Base-by-base conservation (phyloP, 1,284 basidiomycete genomes). In the Cutaneotrichosporon sp. region DNA sequence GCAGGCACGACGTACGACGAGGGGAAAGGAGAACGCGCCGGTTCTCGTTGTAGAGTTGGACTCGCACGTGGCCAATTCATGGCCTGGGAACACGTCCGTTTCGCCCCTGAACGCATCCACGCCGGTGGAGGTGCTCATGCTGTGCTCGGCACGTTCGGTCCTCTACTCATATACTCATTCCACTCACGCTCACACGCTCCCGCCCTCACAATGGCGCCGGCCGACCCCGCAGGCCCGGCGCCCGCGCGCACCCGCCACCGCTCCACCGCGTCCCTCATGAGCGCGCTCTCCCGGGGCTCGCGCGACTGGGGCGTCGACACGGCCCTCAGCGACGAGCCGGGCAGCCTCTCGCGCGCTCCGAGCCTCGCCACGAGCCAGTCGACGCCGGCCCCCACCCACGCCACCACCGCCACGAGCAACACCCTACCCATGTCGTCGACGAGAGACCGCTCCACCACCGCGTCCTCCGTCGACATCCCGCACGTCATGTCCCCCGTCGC, bases 141-240 rank as follows among this genome's bases (percentile, higher is more conserved):
- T n/a, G n/a, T n/a, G n/a, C n/a, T n/a, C n/a, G n/a, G n/a, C n/a
- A n/a, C n/a, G n/a, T n/a, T n/a, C n/a, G n/a, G n/a, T n/a, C n/a
- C 7, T 46, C 18, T 29, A 27, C 47, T n/a, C 25, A 7, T 27
- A 11, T 9, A 8, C 25, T 31, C 25, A n/a, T 14, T 50, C 18
- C 45, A 46, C 45, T 46, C 22, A 25, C 22, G 4, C 20, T 46
- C 45, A 25, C 45, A 24, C 16, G 24, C 45, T 25, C 11, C 22
- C 25, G n/a, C n/a, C n/a, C n/a, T n/a, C n/a, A n/a, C n/a, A n/a
- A 50, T 50, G 47, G 47, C 47, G 47, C 47, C 47, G 47, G 47
- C 47, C 27, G 47, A 50, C 25, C 18, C 13, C 25, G 25, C 47
- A 31, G 27, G 47, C 47, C 47, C 47, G 47, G 47, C 47, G 47